A percentile compares a stretch with the other conserved stretches of the same genome.
Evolutionary conservation across 2,329 filamentous ascomycete species (phyloP).

Genomic region (Cercospora sesami): DNA sequence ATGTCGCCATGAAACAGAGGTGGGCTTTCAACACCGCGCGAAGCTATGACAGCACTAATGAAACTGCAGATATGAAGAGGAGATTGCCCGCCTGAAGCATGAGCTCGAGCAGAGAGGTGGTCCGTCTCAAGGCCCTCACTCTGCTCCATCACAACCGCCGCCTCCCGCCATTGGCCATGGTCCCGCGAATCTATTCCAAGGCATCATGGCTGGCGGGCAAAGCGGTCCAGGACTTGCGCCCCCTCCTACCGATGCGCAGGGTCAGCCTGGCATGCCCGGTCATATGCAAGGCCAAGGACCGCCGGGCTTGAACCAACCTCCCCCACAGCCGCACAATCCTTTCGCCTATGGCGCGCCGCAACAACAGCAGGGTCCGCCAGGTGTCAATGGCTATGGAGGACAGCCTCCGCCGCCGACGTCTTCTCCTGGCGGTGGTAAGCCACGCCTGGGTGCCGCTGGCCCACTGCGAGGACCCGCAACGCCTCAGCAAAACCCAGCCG

Average conservation of each 20-base stretch:
- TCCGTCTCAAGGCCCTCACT: constrained; percentile 64
- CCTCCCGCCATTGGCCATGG: constrained; percentile 85
- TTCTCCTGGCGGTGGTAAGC: constrained; percentile 80
- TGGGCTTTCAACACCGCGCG: constrained; percentile 50
- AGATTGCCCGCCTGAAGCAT: constrained; percentile 79
- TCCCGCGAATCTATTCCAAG: constrained; percentile 85
- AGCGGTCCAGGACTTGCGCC: constrained; percentile 78
- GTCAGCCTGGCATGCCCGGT: constrained; percentile 55
- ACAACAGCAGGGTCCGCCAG: constrained; percentile 62
- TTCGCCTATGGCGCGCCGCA: constrained; percentile 60
- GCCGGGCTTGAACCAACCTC: constrained; percentile 60
- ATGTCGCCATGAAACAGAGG: constrained; percentile 88
- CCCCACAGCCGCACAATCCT: constrained; percentile 65
- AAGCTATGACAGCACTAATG: constrained; percentile 24
- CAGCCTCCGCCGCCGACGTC: constrained; percentile 81
- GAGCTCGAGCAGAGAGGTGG: constrained; percentile 76
- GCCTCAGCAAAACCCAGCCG: constrained; percentile 84
- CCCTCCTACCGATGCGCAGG: constrained; percentile 57
- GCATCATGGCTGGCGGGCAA: constrained; percentile 91
- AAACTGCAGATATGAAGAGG: constrained; percentile 78
- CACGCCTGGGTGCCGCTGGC: constrained; percentile 40
- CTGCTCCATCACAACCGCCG: constrained; percentile 77
- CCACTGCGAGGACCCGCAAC: constrained; percentile 67
- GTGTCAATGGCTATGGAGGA: constrained; percentile 74
- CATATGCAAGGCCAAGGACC: constrained; percentile 76